Conservation (phyloP, 129 eudicot species). For the Oenanthe sinensis region DNA sequence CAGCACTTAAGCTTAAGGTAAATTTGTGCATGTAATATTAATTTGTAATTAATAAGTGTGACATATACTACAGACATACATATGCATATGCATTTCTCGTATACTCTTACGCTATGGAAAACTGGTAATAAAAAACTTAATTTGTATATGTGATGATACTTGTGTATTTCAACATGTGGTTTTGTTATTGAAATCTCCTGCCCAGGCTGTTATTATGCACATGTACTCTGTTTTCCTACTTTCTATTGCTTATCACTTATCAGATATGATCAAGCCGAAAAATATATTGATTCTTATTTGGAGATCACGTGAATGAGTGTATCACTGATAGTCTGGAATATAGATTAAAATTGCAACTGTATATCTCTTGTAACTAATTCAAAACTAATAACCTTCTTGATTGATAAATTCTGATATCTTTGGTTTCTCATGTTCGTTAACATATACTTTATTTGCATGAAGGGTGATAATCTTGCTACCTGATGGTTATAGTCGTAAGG, state of each 20-base stretch:
- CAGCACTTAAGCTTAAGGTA: conserved; percentile 95
- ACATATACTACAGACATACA: background rate
- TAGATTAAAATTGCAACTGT: too few relatives aligned
- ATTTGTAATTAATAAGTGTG: background rate
- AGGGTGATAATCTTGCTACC: background rate
- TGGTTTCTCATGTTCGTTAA: background rate
- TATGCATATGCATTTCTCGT: background rate
- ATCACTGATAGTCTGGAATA: too few relatives aligned
- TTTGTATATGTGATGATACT: background rate
- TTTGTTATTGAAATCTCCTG: background rate
- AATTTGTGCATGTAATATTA: background rate
- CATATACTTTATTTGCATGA: background rate
- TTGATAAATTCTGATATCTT: background rate
- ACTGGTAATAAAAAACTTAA: background rate
- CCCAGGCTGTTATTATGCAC: background rate
- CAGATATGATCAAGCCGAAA: too few relatives aligned
- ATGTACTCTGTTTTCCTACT: too few relatives aligned
- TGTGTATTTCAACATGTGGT: background rate
- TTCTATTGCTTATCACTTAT: too few relatives aligned
- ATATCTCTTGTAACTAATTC: background rate
- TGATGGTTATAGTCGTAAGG: background rate
- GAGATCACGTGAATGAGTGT: too few relatives aligned
- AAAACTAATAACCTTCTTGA: background rate
- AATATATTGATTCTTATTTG: too few relatives aligned
- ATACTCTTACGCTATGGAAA: background rate